These are phyloP conservation scores for Eucalyptus leucophloia DNA, from an alignment of 345 rosid genomes.

Conservation along the genomic window DNA sequence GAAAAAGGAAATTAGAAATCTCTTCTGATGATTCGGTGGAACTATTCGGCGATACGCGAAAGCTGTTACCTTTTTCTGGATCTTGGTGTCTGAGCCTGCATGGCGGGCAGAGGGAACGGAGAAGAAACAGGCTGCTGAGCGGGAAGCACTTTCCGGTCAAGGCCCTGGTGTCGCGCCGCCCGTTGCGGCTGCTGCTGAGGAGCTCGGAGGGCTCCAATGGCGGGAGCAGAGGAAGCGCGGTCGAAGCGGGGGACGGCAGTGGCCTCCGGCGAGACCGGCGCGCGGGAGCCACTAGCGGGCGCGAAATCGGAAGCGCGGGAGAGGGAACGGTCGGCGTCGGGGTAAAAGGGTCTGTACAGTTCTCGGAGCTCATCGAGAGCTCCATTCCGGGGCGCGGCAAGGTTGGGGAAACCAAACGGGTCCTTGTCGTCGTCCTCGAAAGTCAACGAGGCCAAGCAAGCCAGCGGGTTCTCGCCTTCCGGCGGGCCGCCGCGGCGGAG, in stretches of 20 bases:
- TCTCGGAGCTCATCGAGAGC: conserved; percentile 37
- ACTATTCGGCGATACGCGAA: conserved; percentile 18
- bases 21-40: not conserved
- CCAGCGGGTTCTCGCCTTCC: conserved; percentile 5
- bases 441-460: conserved; percentile 18
- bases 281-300: not conserved
- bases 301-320: not conserved
- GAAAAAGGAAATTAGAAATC: not conserved
- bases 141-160: not conserved
- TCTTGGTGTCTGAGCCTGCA: conserved; percentile 21
- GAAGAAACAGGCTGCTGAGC: not conserved
- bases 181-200: not conserved
- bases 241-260: not conserved
- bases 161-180: not conserved
- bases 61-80: conserved; percentile 14
- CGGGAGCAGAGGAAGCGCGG: not conserved
- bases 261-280: not conserved
- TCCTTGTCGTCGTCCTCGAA: conserved; percentile 16
- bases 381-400: not conserved
- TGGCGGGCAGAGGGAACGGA: not conserved
- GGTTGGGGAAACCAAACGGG: conserved; percentile 16
- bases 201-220: not conserved
- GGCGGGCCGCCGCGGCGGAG: not conserved
- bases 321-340: not conserved
- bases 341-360: conserved; percentile 36